phyloP scores from a whole-genome alignment of 2,329 filamentous ascomycete species.

The Ascochyta fabae region DNA sequence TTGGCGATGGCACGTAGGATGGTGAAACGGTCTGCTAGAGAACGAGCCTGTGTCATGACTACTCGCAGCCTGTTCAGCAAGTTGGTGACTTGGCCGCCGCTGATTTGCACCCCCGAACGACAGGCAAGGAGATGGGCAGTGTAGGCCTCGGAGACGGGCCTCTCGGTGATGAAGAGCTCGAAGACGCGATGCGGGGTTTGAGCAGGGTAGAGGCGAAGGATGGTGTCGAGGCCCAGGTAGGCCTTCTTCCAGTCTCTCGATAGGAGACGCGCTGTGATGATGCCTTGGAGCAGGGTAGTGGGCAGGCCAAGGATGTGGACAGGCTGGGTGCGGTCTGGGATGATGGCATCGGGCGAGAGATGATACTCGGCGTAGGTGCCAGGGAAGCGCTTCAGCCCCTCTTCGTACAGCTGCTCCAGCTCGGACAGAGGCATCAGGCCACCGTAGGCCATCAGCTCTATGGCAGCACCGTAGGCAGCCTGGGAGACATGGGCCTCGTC shows the following conservation, averaged over 20 bases:
- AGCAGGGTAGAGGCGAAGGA: constrained; percentile 55
- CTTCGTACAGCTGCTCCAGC: constrained; percentile 54
- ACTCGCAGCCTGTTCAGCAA: constrained; percentile 44
- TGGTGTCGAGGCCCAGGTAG: constrained; percentile 59
- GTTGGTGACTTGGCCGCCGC: constrained; percentile 38
- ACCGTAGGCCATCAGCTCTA: constrained; percentile 56
- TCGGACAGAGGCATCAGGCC: constrained; percentile 47
- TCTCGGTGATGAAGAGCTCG: constrained; percentile 53
- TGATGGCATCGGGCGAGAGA: constrained; percentile 54
- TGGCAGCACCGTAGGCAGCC: constrained; percentile 57
- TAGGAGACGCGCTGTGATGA: constrained; percentile 55
- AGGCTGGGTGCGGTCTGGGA: constrained; percentile 50
- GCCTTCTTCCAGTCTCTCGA: constrained; percentile 55
- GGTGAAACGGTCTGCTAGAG: constrained; percentile 30
- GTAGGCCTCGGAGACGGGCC: constrained; percentile 56
- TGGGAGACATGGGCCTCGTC: constrained; percentile 51
- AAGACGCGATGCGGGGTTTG: constrained; percentile 52
- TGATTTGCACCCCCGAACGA: constrained; percentile 50
- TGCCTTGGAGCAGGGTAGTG: constrained; percentile 55
- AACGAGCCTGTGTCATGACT: constrained; percentile 21
- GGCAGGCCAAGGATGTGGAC: constrained; percentile 47
- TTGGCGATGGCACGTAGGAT: constrained; percentile 51
- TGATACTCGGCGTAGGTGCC: constrained; percentile 56
- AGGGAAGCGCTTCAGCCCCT: constrained; percentile 56
- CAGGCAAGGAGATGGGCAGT: constrained; percentile 57